Conservation (phyloP, 805 yeast species). For the Metschnikowia arizonensis region DNA sequence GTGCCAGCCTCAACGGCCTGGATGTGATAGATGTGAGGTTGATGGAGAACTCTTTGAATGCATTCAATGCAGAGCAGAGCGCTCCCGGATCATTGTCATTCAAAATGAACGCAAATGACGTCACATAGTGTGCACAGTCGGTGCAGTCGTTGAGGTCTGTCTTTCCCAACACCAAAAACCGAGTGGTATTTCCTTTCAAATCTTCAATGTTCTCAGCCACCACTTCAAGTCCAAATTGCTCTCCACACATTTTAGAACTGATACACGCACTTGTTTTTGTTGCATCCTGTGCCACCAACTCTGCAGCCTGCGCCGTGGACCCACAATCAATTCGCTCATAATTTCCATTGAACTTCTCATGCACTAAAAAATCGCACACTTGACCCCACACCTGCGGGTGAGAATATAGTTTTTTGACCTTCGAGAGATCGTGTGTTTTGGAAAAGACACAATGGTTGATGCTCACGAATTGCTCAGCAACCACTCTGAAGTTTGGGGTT, state of each 20-base stretch:
- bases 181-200: slow-evolving; percentile 69
- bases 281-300: slow-evolving; percentile 41
- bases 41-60: slow-evolving; percentile 51
- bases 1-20: slow-evolving; percentile 61
- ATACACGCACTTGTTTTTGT: slow-evolving; percentile 41
- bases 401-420: slow-evolving; percentile 63
- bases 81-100: slow-evolving; percentile 69
- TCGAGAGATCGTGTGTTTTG: slow-evolving; percentile 37
- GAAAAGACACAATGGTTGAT: slow-evolving; percentile 75
- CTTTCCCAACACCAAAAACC: slow-evolving; percentile 54
- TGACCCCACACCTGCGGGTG: slow-evolving; percentile 99
- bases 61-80: slow-evolving; percentile 57
- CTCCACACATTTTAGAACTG: slow-evolving; percentile 17
- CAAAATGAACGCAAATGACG: slow-evolving; percentile 63
- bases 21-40: slow-evolving; percentile 72
- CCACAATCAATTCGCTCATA: slow-evolving; percentile 57
- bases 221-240: slow-evolving; percentile 12
- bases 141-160: neutral
- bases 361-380: slow-evolving; percentile 53
- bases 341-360: slow-evolving; percentile 27
- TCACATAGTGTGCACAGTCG: slow-evolving; percentile 24
- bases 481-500: slow-evolving; percentile 42
- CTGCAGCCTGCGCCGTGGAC: slow-evolving; percentile 86
- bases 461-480: slow-evolving; percentile 77
- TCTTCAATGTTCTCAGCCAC: slow-evolving; percentile 57